Evolutionary conservation across 1,284 basidiomycete species (phyloP).

Genomic region (Cerrena zonata): DNA sequence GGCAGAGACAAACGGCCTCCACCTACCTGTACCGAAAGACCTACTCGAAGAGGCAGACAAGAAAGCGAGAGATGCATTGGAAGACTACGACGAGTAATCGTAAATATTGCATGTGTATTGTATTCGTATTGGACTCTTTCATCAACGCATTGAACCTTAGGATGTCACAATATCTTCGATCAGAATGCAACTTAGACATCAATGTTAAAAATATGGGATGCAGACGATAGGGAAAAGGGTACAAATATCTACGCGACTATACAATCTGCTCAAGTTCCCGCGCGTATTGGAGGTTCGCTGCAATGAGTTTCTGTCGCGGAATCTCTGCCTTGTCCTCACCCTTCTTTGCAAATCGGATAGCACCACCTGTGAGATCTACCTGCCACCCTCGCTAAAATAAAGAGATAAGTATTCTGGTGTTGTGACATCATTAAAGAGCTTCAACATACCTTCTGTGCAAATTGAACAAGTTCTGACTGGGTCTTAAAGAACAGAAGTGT

Average conservation of each 20-base stretch:
- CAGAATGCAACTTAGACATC: too few relatives aligned
- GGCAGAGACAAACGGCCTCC: constrained; percentile 75
- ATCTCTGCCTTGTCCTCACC: constrained; percentile 75
- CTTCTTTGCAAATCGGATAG: constrained; percentile 63
- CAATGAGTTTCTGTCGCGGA: constrained; percentile 75
- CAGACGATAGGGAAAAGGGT: too few relatives aligned
- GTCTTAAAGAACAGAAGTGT: constrained; percentile 84
- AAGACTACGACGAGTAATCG: constrained; percentile 71
- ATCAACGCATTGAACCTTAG: too few relatives aligned
- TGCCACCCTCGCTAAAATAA: constrained; percentile 63
- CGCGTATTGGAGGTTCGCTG: constrained; percentile 70
- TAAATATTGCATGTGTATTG: constrained; percentile 10
- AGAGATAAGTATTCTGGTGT: constrained; percentile 1
- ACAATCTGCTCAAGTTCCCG: constrained; percentile 86
- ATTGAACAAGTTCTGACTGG: constrained; percentile 69
- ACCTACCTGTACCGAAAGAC: constrained; percentile 80
- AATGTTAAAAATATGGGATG: too few relatives aligned
- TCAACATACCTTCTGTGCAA: constrained; percentile 64
- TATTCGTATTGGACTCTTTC: constrained; percentile 18
- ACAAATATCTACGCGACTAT: too few relatives aligned
- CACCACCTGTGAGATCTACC: constrained; percentile 55
- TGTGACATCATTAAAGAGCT: neutral
- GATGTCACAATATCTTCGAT: too few relatives aligned
- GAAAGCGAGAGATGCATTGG: constrained; percentile 84
- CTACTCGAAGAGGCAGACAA: constrained; percentile 81